Conservation (phyloP, 1,284 basidiomycete genomes). For the Fomitopsis palustris region DNA sequence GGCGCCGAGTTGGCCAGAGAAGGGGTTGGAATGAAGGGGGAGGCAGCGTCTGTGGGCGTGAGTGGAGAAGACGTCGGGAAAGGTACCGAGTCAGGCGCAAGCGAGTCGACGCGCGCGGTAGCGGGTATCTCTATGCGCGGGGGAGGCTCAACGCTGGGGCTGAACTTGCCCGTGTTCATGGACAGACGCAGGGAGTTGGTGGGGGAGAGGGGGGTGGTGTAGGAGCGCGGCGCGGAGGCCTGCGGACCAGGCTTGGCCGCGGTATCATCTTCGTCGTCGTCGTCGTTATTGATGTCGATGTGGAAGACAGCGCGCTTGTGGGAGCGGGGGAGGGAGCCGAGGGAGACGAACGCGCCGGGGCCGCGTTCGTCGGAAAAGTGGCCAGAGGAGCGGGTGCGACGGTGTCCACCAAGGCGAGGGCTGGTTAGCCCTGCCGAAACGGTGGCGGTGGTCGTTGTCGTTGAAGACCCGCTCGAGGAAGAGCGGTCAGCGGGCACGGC, state of each 20-base stretch:
- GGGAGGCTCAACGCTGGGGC: slow-evolving; percentile 23
- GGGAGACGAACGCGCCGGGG: slow-evolving; percentile 48
- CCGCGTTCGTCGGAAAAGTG: slow-evolving; percentile 44
- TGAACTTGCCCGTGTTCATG: slow-evolving; percentile 29
- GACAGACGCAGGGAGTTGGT: slow-evolving; percentile 23
- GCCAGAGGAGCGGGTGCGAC: slow-evolving; percentile 29
- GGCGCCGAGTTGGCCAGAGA: slow-evolving; percentile 8
- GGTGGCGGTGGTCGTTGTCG: slow-evolving; percentile 2
- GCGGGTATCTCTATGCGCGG: slow-evolving; percentile 25
- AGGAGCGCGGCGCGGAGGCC: slow-evolving; percentile 10
- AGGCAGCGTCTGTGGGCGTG: slow-evolving; percentile 14
- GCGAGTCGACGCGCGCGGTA: slow-evolving; percentile 1
- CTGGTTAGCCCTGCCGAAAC: slow-evolving; percentile 24
- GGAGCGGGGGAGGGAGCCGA: slow-evolving; percentile 46
- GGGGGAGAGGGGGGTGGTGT: slow-evolving; percentile 11
- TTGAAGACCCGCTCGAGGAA: background rate
- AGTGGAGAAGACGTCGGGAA: slow-evolving; percentile 31
- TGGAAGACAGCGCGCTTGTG: slow-evolving; percentile 35
- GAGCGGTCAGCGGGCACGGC: background rate
- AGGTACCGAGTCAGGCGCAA: slow-evolving; percentile 24
- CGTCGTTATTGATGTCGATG: slow-evolving; percentile 29
- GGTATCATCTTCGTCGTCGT: slow-evolving; percentile 23
- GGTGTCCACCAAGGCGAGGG: slow-evolving; percentile 14
- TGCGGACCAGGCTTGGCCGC: slow-evolving; percentile 11
- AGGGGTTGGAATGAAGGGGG: slow-evolving; percentile 18